Evolutionary conservation across 768 basidiomycete genomes (phyloP), one percentile per base, ranked within the genome.

Genomic region (Tephrocybe sp.): DNA sequence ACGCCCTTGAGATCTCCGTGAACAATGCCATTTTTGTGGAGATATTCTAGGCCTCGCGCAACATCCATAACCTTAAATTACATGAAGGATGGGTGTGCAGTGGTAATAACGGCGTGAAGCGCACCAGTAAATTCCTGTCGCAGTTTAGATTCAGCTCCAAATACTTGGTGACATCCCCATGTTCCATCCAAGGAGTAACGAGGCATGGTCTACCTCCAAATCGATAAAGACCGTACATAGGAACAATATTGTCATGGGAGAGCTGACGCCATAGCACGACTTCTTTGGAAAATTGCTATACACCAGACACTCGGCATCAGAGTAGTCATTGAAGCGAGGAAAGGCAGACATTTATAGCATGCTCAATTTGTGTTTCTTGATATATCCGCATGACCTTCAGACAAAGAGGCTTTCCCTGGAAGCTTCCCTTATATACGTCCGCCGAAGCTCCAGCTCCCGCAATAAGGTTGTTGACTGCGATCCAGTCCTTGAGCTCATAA

Each of bases 181-280:
- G 22, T 23, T 42, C 34, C 49, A 50, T 50, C 49, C 49, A 50
- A 19, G 40, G 49, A 16, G 42, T 22, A 13, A 43, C 49, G 20
- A 43, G 9, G 17, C 40, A 36, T 26, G 35, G 17, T 13, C 32
- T 40, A 1, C 20, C 33, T 22, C 19, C n/a, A 33, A n/a, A 35
- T 19, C 48, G 48, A 30, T 49, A 49, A 12, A 49, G 38, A 5
- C 48, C 48, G n/a, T 49, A 41, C 19, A 49, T 43, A 3, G 48
- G 48, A 26, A 49, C 40, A 41, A 42, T n/a, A 33, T 49, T 43
- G 22, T 16, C 10, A 23, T 43, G 19, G 5, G 30, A 40, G 26
- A 48, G 17, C 36, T 48, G 47, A 2, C 47, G 26, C 47, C 47
- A 48, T 4, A 48, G 12, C 20, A 48, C 32, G 9, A 40, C 39